A percentile compares a stretch with the other conserved stretches of the same genome.
These are phyloP conservation scores for Piper betle DNA, from an alignment of 164 flowering plant species.

Conservation along the genomic window DNA sequence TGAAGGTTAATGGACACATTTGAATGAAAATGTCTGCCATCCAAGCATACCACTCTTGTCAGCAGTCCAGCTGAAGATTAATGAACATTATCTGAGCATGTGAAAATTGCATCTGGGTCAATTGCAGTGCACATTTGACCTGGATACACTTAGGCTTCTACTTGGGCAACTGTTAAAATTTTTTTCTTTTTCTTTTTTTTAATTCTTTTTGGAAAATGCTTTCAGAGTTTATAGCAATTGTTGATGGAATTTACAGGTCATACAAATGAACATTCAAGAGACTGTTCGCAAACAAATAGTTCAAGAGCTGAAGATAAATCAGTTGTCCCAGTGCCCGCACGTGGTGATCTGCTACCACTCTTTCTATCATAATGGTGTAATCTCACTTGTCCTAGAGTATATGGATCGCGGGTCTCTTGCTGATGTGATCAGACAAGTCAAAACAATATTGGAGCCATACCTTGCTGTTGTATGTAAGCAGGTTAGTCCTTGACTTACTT, in stretches of 20 bases:
- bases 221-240: neutral
- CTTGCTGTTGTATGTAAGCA: slow-evolving; percentile 93
- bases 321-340: slow-evolving; percentile 73
- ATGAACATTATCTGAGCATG: too few relatives aligned
- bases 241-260: slow-evolving; percentile 36
- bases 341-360: slow-evolving; percentile 90
- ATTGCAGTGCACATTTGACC: too few relatives aligned
- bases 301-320: slow-evolving; percentile 93
- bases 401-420: slow-evolving; percentile 97
- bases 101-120: too few relatives aligned
- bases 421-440: slow-evolving; percentile 78
- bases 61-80: too few relatives aligned
- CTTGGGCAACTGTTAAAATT: too few relatives aligned
- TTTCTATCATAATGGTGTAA: slow-evolving; percentile 92
- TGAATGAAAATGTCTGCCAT: too few relatives aligned
- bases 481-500: slow-evolving; percentile 24
- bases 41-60: too few relatives aligned
- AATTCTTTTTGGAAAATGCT: too few relatives aligned
- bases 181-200: too few relatives aligned
- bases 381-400: slow-evolving; percentile 89
- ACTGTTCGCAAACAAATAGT: slow-evolving; percentile 92
- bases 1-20: too few relatives aligned
- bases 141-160: too few relatives aligned
- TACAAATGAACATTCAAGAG: slow-evolving; percentile 94
- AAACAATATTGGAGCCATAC: slow-evolving; percentile 92